Conservation (phyloP, 2,329 filamentous ascomycete species). For the Colletotrichum liriopes region DNA sequence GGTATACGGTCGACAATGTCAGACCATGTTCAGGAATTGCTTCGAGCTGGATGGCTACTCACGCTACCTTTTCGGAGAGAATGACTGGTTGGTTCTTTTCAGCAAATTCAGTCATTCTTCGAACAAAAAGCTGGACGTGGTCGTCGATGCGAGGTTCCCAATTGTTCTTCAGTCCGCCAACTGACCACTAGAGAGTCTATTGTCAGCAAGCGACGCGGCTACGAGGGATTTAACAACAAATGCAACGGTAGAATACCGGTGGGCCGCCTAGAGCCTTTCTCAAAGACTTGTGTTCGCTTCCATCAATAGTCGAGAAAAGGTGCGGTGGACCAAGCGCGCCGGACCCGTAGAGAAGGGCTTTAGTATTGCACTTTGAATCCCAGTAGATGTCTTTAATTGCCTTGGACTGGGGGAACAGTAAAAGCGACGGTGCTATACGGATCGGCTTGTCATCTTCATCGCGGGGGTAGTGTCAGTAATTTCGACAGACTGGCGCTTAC, state of each 20-base stretch:
- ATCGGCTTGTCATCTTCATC: slow-evolving; percentile 28
- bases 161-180: slow-evolving; percentile 29
- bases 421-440: slow-evolving; percentile 19
- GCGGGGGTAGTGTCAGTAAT: background rate
- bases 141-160: slow-evolving; percentile 30
- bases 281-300: slow-evolving; percentile 12
- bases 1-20: background rate
- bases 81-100: slow-evolving; percentile 11
- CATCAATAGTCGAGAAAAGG: slow-evolving; percentile 25
- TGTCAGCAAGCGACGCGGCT: background rate
- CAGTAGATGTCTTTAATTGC: slow-evolving; percentile 31
- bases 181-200: slow-evolving; percentile 5
- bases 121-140: slow-evolving; percentile 26
- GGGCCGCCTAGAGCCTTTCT: slow-evolving; percentile 28
- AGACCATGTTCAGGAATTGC: background rate
- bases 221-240: background rate
- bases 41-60: background rate
- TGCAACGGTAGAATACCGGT: background rate
- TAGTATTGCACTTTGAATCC: slow-evolving; percentile 30
- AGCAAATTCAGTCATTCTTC: slow-evolving; percentile 23
- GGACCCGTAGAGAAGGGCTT: slow-evolving; percentile 15
- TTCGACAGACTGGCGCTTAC: too few relatives aligned
- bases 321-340: slow-evolving; percentile 28
- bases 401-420: slow-evolving; percentile 25
- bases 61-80: slow-evolving; percentile 32